Evolutionary conservation across 805 yeast genomes (phyloP).

Genomic region (Starmerella bacillaris): DNA sequence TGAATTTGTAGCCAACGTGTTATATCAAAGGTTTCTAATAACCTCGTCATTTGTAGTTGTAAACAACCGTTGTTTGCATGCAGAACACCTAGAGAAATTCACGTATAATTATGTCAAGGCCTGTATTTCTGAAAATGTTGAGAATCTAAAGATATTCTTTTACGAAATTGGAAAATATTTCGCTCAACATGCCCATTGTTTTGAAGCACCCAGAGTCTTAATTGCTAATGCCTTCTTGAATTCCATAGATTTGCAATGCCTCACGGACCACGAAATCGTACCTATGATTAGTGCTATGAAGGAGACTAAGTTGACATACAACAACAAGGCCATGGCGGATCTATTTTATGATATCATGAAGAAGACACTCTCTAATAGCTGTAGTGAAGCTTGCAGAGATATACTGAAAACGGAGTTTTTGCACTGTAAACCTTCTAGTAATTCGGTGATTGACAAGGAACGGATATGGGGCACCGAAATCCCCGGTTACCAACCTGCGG

Average conservation of each 20-base stretch:
- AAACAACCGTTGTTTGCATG: conserved; percentile 35
- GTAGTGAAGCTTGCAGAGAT: no score
- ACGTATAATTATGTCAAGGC: conserved; percentile 27
- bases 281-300: conserved; percentile 11
- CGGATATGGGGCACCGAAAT: no score
- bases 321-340: conserved; percentile 13
- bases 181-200: conserved; percentile 32
- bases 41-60: conserved; percentile 39
- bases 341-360: conserved; percentile 3
- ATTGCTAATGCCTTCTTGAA: conserved; percentile 8
- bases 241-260: conserved; percentile 2
- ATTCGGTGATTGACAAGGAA: no score
- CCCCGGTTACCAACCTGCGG: no score
- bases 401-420: no score
- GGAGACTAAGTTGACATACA: conserved; percentile 11
- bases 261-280: conserved; percentile 2
- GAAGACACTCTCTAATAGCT: no score
- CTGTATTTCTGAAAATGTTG: conserved; percentile 22
- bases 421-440: no score
- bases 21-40: conserved; percentile 42
- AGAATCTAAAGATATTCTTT: conserved; percentile 20
- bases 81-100: conserved; percentile 28
- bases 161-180: conserved; percentile 29
- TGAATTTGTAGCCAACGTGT: conserved; percentile 27
- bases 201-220: conserved; percentile 33